A percentile compares a stretch with the other conserved stretches of the same genome.
These are phyloP conservation scores for Psidium friedrichsthalianum DNA, from an alignment of 345 rosid species.

Conservation along the genomic window DNA sequence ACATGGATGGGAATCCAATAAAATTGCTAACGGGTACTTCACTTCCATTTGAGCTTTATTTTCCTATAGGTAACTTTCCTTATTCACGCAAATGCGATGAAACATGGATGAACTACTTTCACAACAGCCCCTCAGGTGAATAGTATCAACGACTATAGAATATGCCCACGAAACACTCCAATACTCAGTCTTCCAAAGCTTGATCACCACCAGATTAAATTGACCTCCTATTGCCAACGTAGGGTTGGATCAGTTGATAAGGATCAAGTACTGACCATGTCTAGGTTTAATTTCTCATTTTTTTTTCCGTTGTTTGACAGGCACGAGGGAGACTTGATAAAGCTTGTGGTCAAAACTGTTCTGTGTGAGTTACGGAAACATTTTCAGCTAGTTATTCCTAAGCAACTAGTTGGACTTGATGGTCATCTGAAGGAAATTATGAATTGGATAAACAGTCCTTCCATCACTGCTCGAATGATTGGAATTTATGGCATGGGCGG, in stretches of 20 bases:
- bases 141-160: background rate
- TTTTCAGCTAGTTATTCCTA: background rate
- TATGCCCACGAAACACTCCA: background rate
- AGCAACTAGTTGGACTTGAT: background rate
- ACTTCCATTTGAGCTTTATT: background rate
- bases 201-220: no score
- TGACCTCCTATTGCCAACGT: background rate
- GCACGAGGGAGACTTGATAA: background rate
- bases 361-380: background rate
- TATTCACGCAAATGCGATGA: background rate
- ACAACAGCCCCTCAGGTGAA: background rate
- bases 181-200: background rate
- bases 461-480: background rate
- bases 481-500: background rate
- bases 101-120: background rate
- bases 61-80: background rate
- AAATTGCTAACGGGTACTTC: background rate
- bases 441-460: background rate
- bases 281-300: background rate
- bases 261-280: background rate
- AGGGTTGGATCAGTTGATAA: background rate
- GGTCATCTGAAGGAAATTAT: background rate
- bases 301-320: background rate
- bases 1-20: background rate
- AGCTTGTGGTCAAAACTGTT: background rate